Evolutionary conservation across 257 asterid species (phyloP).

Genomic region (Cruciata laevipes): DNA sequence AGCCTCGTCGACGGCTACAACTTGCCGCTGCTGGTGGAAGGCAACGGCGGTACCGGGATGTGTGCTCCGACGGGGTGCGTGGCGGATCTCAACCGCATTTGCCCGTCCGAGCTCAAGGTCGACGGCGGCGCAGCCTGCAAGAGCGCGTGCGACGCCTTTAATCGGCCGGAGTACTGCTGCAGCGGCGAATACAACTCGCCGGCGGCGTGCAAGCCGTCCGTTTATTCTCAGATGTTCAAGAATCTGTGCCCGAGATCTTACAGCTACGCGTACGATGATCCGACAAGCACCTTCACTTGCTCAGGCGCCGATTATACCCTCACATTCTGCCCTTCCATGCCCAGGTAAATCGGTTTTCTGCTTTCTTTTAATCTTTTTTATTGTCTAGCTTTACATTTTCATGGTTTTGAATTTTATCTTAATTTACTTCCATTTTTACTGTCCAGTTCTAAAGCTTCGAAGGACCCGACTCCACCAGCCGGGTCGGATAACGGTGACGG

Average conservation of each 20-base stretch:
- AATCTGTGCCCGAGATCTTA: slow-evolving; percentile 76
- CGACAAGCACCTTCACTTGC: slow-evolving; percentile 93
- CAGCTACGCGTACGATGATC: slow-evolving; percentile 94
- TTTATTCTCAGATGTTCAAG: slow-evolving; percentile 78
- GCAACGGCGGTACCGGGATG: slow-evolving; percentile 78
- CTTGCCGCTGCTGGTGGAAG: slow-evolving; percentile 68
- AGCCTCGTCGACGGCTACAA: slow-evolving; percentile 97
- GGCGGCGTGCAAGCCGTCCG: slow-evolving; percentile 70
- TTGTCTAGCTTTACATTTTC: not conserved
- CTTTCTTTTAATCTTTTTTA: too few relatives aligned
- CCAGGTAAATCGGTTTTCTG: slow-evolving; percentile 42
- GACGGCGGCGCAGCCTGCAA: slow-evolving; percentile 66
- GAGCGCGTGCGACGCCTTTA: slow-evolving; percentile 94
- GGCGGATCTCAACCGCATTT: slow-evolving; percentile 79
- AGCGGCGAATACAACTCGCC: slow-evolving; percentile 88
- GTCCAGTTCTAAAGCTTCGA: slow-evolving; percentile 83
- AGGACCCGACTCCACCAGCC: slow-evolving; percentile 53
- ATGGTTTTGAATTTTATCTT: not conserved
- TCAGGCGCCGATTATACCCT: slow-evolving; percentile 77
- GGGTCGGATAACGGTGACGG: slow-evolving; percentile 27
- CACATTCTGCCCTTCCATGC: slow-evolving; percentile 80
- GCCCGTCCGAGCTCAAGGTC: slow-evolving; percentile 74
- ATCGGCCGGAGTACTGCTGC: slow-evolving; percentile 76
- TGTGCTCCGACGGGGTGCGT: slow-evolving; percentile 95
- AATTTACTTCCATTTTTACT: not conserved